phyloP scores from a whole-genome alignment of 2,329 filamentous ascomycete genomes.

The Aspergillus japonicus region DNA sequence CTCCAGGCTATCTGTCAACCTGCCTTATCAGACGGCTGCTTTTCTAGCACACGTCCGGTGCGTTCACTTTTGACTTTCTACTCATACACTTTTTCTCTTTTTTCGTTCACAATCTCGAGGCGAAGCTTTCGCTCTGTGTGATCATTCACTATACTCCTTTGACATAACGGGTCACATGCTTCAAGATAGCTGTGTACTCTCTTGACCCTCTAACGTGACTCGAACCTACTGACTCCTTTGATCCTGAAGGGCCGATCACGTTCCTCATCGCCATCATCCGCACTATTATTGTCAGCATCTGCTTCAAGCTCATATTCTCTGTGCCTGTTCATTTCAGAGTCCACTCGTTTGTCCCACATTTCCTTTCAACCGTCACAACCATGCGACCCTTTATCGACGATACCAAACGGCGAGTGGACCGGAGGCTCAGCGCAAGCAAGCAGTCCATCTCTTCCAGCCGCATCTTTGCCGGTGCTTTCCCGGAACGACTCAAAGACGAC shows the following conservation, averaged over 20 bases:
- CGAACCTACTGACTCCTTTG: conserved; percentile 13
- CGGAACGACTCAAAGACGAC: conserved; percentile 58
- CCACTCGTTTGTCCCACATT: not conserved
- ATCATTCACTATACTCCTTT: conserved; percentile 11
- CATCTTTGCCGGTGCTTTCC: conserved; percentile 52
- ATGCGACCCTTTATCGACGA: conserved; percentile 42
- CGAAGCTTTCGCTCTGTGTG: conserved; percentile 2
- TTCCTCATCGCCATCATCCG: conserved; percentile 14
- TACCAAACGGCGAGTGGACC: conserved; percentile 42
- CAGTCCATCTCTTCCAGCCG: conserved; percentile 43
- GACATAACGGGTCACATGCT: not conserved
- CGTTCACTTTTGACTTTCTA: conserved; percentile 14
- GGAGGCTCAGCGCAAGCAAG: conserved; percentile 44
- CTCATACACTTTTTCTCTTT: conserved; percentile 3
- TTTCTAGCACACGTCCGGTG: conserved; percentile 5
- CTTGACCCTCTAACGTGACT: conserved; percentile 11
- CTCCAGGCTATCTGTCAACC: conserved; percentile 1
- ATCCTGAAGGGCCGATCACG: conserved; percentile 5
- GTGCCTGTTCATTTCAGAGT: not conserved
- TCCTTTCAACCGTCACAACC: conserved; percentile 8
- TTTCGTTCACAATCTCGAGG: not conserved
- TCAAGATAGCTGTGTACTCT: not conserved
- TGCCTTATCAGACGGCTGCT: conserved; percentile 6
- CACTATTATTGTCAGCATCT: not conserved
- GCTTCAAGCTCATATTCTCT: not conserved